Evolutionary conservation across 345 rosid species (phyloP).

Genomic region (Murraya koenigii): DNA sequence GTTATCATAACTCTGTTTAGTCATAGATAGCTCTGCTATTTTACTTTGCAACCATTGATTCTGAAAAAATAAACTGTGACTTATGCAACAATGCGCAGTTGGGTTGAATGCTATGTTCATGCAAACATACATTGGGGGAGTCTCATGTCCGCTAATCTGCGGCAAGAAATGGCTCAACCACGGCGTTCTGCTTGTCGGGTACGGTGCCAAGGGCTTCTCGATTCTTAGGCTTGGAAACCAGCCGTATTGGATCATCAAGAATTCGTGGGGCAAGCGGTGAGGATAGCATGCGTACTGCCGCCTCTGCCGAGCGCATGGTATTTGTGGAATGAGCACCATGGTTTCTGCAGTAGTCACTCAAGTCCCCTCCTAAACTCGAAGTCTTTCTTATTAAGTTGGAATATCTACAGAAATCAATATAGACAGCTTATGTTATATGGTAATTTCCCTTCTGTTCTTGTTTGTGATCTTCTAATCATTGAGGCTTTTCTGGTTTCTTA

Average conservation of each 20-base stretch:
- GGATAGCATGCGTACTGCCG: constrained; percentile 82
- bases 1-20: background rate
- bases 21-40: background rate
- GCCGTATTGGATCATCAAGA: constrained; percentile 88
- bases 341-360: constrained; percentile 77
- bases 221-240: constrained; percentile 57
- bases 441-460: background rate
- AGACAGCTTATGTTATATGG: background rate
- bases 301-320: constrained; percentile 66
- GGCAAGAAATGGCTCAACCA: constrained; percentile 70
- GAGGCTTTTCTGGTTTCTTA: background rate
- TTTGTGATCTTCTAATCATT: background rate
- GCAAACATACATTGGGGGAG: constrained; percentile 92
- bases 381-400: background rate
- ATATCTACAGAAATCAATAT: background rate
- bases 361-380: constrained; percentile 3
- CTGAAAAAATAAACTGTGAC: background rate
- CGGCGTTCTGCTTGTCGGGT: constrained; percentile 77
- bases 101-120: constrained; percentile 79
- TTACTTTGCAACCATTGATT: background rate
- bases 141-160: constrained; percentile 82
- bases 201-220: constrained; percentile 76
- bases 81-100: constrained; percentile 34
- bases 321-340: constrained; percentile 84
- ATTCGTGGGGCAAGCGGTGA: constrained; percentile 88